These are phyloP conservation scores for Kingdonia uniflora DNA, from an alignment of 164 flowering plant genomes.

Conservation along the genomic window DNA sequence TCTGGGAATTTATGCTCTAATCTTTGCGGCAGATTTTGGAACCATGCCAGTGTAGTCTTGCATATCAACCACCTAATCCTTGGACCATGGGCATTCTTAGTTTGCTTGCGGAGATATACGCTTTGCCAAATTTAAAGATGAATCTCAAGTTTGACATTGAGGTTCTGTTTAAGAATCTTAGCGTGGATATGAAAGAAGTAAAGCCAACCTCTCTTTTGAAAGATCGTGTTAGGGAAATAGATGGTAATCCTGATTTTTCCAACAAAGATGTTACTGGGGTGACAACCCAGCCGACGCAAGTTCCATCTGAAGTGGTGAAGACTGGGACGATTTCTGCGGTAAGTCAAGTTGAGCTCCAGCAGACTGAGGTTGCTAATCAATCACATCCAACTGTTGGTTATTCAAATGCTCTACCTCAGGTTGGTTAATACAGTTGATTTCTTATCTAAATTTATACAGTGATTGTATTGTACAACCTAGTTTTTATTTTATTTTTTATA, in stretches of 20 bases:
- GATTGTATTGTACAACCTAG: too few relatives aligned
- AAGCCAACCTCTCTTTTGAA: slow-evolving; percentile 75
- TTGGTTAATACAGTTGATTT: slow-evolving; percentile 13
- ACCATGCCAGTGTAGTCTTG: slow-evolving; percentile 82
- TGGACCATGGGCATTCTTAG: slow-evolving; percentile 97
- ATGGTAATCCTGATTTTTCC: slow-evolving; percentile 98
- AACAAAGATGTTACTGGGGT: slow-evolving; percentile 54
- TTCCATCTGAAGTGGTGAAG: slow-evolving; percentile 53
- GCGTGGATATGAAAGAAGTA: slow-evolving; percentile 82
- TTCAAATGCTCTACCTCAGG: slow-evolving; percentile 54
- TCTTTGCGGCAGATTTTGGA: slow-evolving; percentile 47
- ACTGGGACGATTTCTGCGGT: slow-evolving; percentile 41
- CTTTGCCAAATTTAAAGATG: slow-evolving; percentile 93
- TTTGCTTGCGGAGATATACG: slow-evolving; percentile 85
- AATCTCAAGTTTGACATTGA: slow-evolving; percentile 97
- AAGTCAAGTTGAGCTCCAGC: slow-evolving; percentile 59
- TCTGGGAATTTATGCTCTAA: too few relatives aligned
- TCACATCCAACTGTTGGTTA: slow-evolving; percentile 55
- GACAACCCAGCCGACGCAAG: slow-evolving; percentile 45
- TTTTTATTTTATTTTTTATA: too few relatives aligned
- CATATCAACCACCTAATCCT: slow-evolving; percentile 94
- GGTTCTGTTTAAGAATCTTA: slow-evolving; percentile 83
- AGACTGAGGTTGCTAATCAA: slow-evolving; percentile 49
- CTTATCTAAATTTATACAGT: too few relatives aligned
- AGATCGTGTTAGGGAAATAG: slow-evolving; percentile 69